Evolutionary conservation across 1,284 basidiomycete species (phyloP).

Genomic region (Cryptococcus amylolentus): DNA sequence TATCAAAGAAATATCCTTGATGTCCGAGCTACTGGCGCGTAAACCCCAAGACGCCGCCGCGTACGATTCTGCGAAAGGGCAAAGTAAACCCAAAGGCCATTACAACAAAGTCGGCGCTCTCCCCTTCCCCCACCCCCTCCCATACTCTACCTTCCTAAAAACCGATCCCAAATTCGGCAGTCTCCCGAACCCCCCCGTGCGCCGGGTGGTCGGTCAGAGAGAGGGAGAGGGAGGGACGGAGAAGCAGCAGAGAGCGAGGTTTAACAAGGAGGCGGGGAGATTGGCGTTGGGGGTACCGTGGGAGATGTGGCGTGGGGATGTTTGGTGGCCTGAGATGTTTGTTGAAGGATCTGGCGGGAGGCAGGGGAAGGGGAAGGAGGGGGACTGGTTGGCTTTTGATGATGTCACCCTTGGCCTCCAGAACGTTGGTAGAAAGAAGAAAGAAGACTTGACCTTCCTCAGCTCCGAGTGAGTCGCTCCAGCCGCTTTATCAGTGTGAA

Average conservation of each 20-base stretch:
- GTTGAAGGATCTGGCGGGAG: slow-evolving; percentile 1
- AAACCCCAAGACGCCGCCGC: too few species aligned
- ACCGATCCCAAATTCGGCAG: too few species aligned
- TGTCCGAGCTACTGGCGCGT: too few species aligned
- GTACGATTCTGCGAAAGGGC: too few species aligned
- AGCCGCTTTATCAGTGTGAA: not conserved
- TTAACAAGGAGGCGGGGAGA: not conserved
- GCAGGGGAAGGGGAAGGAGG: slow-evolving; percentile 7
- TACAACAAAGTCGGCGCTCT: too few species aligned
- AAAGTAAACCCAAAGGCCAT: too few species aligned
- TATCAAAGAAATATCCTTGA: too few species aligned
- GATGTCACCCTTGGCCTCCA: slow-evolving; percentile 37
- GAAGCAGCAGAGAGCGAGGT: slow-evolving; percentile 1
- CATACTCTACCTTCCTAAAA: too few species aligned
- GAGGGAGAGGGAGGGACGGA: slow-evolving; percentile 7
- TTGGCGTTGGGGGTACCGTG: slow-evolving; percentile 23
- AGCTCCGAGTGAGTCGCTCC: slow-evolving; percentile 18
- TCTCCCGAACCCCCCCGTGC: too few species aligned
- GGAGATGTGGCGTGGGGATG: slow-evolving; percentile 46
- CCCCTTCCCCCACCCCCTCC: too few species aligned
- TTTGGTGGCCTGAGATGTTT: slow-evolving; percentile 45
- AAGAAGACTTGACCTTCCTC: slow-evolving; percentile 20
- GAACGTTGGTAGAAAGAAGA: slow-evolving; percentile 23
- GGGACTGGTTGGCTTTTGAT: slow-evolving; percentile 29
- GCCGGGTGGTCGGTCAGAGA: not conserved